Percentiles rank a stretch among this genome's conserved stretches.
Evolutionary conservation across 805 yeast genomes (phyloP).

Genomic region (Kuraishia hungarica): DNA sequence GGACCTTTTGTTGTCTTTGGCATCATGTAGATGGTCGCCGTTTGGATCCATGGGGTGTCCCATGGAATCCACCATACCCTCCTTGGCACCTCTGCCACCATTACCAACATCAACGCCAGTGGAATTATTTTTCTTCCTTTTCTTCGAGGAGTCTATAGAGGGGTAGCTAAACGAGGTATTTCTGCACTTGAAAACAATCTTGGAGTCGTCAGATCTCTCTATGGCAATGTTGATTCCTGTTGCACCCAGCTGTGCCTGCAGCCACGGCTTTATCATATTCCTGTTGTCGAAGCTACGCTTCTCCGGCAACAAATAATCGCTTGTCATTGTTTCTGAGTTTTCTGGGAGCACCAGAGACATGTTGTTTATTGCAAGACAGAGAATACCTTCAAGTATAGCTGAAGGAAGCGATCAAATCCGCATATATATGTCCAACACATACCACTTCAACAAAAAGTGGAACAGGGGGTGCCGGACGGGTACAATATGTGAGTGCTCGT

Average conservation of each 20-base stretch:
- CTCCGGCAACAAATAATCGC: conserved; percentile 6
- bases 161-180: conserved; percentile 20
- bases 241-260: conserved; percentile 35
- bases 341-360: not conserved
- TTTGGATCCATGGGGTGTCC: not conserved
- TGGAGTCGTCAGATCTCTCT: conserved; percentile 52
- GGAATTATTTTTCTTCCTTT: conserved; percentile 4
- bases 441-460: not conserved
- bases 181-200: conserved; percentile 57
- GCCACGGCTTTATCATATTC: conserved; percentile 54
- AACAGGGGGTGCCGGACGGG: not conserved
- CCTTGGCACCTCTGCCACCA: not conserved
- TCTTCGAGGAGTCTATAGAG: conserved; percentile 6
- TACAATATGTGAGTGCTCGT: not conserved
- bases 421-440: not conserved
- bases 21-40: conserved; percentile 9
- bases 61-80: not conserved
- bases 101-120: not conserved
- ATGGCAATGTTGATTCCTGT: conserved; percentile 50
- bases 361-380: too few species aligned
- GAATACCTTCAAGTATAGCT: not conserved
- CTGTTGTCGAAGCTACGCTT: conserved; percentile 28
- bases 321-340: not conserved
- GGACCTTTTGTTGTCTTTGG: conserved; percentile 5
- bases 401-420: not conserved